Conservation (phyloP, 2,329 filamentous ascomycete species). For the Epichloe brachyelytri region DNA sequence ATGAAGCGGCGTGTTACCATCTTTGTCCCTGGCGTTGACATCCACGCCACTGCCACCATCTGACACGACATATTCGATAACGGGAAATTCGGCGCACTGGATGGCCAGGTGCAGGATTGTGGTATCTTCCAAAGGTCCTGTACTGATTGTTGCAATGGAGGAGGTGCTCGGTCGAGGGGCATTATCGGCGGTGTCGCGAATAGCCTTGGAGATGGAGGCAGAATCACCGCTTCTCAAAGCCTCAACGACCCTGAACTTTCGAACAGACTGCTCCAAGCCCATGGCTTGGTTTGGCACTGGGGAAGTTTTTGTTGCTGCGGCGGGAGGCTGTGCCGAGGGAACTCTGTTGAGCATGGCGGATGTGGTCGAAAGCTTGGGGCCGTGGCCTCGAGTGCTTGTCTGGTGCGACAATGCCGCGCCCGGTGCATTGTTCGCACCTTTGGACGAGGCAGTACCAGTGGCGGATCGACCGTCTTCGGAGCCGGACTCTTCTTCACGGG, state of each 20-base stretch:
- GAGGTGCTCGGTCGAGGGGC: conserved; percentile 44
- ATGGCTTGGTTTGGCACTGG: conserved; percentile 29
- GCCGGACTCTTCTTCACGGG: conserved; percentile 39
- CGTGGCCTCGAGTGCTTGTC: conserved; percentile 27
- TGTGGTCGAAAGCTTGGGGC: conserved; percentile 32
- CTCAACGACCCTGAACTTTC: conserved; percentile 90
- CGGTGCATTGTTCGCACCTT: conserved; percentile 17
- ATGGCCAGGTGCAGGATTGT: conserved; percentile 87
- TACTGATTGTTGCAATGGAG: conserved; percentile 31
- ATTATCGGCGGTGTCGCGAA: conserved; percentile 50
- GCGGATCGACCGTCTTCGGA: conserved; percentile 35
- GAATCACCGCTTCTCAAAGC: conserved; percentile 84
- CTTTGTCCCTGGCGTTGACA: conserved; percentile 79
- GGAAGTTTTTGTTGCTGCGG: conserved; percentile 14
- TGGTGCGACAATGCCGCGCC: conserved; percentile 24
- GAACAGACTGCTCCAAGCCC: conserved; percentile 82
- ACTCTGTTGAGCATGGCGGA: conserved; percentile 28
- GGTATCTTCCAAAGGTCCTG: conserved; percentile 57
- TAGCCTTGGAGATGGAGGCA: conserved; percentile 73
- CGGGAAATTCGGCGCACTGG: conserved; percentile 83
- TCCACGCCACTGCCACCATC: conserved; percentile 56
- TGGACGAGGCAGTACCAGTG: conserved; percentile 20
- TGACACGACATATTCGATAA: conserved; percentile 90
- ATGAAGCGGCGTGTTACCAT: conserved; percentile 89
- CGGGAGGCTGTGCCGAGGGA: conserved; percentile 21